Percentiles rank a stretch among this genome's conserved stretches.
phyloP scores from a whole-genome alignment of 2,329 filamentous ascomycete genomes.

The Colletotrichum agaves region DNA sequence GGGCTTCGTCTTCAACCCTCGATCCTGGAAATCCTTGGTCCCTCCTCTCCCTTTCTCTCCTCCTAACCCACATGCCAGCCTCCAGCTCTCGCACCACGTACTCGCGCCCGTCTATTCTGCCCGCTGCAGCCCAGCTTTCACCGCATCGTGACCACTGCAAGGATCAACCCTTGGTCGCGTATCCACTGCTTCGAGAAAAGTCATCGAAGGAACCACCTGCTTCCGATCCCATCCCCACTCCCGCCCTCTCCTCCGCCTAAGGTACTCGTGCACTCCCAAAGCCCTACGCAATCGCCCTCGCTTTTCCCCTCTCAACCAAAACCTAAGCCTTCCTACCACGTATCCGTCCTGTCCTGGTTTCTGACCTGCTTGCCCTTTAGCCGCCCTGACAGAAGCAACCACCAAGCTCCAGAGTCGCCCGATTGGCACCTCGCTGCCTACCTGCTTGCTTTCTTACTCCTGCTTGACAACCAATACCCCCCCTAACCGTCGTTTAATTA shows the following conservation, averaged over 20 bases:
- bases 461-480: slow-evolving; percentile 16
- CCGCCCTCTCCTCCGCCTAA: background rate
- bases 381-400: slow-evolving; percentile 35
- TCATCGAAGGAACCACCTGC: slow-evolving; percentile 29
- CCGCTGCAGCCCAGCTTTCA: slow-evolving; percentile 31
- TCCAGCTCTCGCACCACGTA: slow-evolving; percentile 9
- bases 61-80: background rate
- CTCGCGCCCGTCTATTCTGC: slow-evolving; percentile 22
- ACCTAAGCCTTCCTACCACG: background rate
- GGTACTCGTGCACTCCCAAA: background rate
- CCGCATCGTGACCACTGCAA: slow-evolving; percentile 29
- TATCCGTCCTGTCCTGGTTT: slow-evolving; percentile 12
- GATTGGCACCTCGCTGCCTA: slow-evolving; percentile 25
- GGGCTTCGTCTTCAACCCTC: slow-evolving; percentile 39
- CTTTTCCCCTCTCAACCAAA: background rate
- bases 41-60: slow-evolving; percentile 5
- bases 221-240: slow-evolving; percentile 8
- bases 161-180: slow-evolving; percentile 23
- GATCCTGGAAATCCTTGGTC: slow-evolving; percentile 43
- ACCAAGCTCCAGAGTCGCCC: slow-evolving; percentile 29
- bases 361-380: slow-evolving; percentile 19
- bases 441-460: slow-evolving; percentile 25
- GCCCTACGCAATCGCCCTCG: slow-evolving; percentile 4
- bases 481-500: background rate
- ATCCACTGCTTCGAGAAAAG: slow-evolving; percentile 40